Evolutionary conservation across 2,329 filamentous ascomycete species (phyloP).

Genomic region (Zopfia rhizophila): DNA sequence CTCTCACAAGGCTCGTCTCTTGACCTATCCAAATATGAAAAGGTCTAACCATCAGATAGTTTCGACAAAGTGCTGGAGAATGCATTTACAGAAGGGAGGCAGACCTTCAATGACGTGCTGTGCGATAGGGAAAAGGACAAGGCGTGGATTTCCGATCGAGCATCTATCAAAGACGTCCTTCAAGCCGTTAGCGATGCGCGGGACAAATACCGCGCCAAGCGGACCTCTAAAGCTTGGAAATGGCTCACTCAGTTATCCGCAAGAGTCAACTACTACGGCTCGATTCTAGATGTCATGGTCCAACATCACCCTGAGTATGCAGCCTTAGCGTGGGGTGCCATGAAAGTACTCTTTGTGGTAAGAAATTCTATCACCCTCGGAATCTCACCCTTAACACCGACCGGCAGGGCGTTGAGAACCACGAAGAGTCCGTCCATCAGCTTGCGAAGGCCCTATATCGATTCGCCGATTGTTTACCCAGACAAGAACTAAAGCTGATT

Average conservation of each 20-base stretch:
- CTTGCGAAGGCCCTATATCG: slow-evolving; percentile 16
- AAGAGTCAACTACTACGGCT: slow-evolving; percentile 25
- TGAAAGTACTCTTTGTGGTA: slow-evolving; percentile 38
- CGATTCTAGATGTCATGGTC: slow-evolving; percentile 34
- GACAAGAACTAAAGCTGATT: slow-evolving; percentile 4
- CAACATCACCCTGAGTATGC: slow-evolving; percentile 46
- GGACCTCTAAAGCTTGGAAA: not conserved
- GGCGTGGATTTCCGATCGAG: not conserved
- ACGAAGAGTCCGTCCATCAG: slow-evolving; percentile 11
- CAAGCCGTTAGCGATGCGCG: not conserved
- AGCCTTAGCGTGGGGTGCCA: slow-evolving; percentile 40
- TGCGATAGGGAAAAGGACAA: not conserved
- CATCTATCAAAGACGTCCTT: slow-evolving; percentile 1
- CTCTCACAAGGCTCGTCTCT: too few species aligned
- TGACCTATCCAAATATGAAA: too few species aligned
- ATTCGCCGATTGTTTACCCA: slow-evolving; percentile 18
- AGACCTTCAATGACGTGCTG: not conserved
- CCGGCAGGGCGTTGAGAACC: slow-evolving; percentile 13
- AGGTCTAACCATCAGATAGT: too few species aligned
- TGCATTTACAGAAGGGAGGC: too few species aligned
- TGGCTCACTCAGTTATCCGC: slow-evolving; percentile 8
- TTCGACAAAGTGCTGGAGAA: too few species aligned
- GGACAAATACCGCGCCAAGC: not conserved
- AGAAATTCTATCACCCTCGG: slow-evolving; percentile 2
- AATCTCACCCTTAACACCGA: not conserved